Conservation (phyloP, 208 protist species). For the Trypanosoma grayi region DNA sequence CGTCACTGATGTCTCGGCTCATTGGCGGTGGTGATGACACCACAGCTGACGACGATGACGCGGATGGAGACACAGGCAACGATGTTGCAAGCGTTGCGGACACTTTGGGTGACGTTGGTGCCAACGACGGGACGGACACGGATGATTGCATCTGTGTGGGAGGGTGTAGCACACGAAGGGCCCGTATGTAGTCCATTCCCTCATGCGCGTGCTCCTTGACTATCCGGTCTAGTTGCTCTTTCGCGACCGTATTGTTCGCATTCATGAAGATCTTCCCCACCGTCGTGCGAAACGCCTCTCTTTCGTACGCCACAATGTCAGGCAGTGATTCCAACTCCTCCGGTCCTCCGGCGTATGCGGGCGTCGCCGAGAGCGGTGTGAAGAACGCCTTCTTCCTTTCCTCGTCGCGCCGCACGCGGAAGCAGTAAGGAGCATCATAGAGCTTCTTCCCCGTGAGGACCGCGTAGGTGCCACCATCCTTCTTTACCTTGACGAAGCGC, state of each 20-base stretch:
- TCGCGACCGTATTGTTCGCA: background rate
- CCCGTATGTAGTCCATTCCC: background rate
- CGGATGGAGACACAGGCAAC: too few species aligned
- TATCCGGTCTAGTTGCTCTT: background rate
- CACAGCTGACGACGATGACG: too few species aligned
- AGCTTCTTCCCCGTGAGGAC: conserved; percentile 1
- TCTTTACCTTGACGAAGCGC: conserved; percentile 6
- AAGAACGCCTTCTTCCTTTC: background rate
- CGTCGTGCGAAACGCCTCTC: background rate
- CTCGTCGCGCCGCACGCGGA: conserved; percentile 7
- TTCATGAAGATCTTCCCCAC: background rate
- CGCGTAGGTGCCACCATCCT: background rate
- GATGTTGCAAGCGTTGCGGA: too few species aligned
- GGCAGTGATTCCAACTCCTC: conserved; percentile 2
- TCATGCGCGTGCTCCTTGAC: background rate
- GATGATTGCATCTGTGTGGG: background rate
- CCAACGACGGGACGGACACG: background rate
- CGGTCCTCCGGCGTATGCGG: background rate
- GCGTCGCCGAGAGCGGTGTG: background rate
- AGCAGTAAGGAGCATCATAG: background rate
- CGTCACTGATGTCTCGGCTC: too few species aligned
- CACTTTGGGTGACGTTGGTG: background rate
- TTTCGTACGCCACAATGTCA: conserved; percentile 3
- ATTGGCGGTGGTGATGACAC: too few species aligned
- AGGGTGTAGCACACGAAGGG: conserved; percentile 2